These are phyloP conservation scores for Suillus variegatus DNA, from an alignment of 768 basidiomycete genomes.

Conservation along the genomic window DNA sequence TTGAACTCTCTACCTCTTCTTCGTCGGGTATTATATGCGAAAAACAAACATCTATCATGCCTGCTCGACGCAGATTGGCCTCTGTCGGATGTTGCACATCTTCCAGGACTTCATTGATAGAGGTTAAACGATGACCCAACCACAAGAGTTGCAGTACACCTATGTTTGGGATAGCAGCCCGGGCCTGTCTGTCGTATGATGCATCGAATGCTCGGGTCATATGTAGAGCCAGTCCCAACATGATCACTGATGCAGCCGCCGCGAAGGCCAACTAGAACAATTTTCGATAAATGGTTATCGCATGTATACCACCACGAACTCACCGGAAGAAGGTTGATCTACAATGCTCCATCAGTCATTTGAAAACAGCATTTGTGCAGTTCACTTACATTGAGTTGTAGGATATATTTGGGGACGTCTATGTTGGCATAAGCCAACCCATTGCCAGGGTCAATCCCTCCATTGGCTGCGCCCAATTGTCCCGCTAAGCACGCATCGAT, in stretches of 20 bases:
- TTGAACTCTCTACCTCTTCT: background rate
- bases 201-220: background rate
- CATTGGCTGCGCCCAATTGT: background rate
- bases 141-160: constrained; percentile 2
- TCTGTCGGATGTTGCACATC: background rate
- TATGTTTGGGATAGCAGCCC: background rate
- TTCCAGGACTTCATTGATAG: background rate
- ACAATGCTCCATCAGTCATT: no score
- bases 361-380: background rate
- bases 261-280: background rate
- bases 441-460: background rate
- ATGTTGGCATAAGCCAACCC: background rate
- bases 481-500: background rate
- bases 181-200: background rate
- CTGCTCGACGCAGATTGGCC: constrained; percentile 3
- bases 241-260: background rate
- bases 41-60: constrained; percentile 6
- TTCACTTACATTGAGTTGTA: background rate
- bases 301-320: background rate
- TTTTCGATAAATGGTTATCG: background rate
- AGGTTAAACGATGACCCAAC: constrained; percentile 2
- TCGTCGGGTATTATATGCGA: background rate
- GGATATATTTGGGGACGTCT: background rate
- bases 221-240: background rate
- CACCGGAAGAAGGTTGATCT: no score